Percentiles rank a stretch among this genome's conserved stretches.
phyloP scores from a whole-genome alignment of 2,329 filamentous ascomycete genomes.

The Talaromyces sp. region DNA sequence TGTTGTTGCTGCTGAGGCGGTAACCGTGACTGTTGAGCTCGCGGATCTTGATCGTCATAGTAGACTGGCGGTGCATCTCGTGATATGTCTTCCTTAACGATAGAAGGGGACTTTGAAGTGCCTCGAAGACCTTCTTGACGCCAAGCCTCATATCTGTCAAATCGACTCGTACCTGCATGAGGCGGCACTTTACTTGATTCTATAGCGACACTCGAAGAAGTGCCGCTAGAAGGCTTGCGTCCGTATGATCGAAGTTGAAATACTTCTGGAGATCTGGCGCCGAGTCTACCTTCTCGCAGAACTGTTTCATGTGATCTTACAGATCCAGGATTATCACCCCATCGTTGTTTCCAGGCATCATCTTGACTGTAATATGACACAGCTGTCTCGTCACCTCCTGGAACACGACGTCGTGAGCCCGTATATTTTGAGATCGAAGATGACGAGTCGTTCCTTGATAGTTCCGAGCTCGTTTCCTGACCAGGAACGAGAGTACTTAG shows the following conservation, averaged over 20 bases:
- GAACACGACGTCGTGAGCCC: conserved; percentile 1
- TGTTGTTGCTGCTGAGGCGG: conserved; percentile 9
- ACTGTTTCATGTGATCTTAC: conserved; percentile 1
- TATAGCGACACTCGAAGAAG: neutral
- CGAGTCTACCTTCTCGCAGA: conserved; percentile 10
- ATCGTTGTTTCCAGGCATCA: conserved; percentile 13
- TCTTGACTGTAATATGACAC: conserved; percentile 7
- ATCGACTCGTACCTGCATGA: conserved; percentile 22
- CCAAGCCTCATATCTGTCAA: conserved; percentile 28
- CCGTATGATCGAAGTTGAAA: conserved; percentile 20
- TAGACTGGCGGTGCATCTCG: conserved; percentile 12
- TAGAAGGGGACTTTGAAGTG: conserved; percentile 27
- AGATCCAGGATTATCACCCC: neutral
- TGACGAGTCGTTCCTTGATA: conserved; percentile 8
- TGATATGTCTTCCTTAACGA: conserved; percentile 17
- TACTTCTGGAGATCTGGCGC: conserved; percentile 20
- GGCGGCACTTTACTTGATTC: conserved; percentile 23
- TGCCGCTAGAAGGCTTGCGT: conserved; percentile 19
- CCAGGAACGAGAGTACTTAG: conserved; percentile 34
- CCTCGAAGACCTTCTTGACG: conserved; percentile 25
- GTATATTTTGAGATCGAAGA: conserved; percentile 12
- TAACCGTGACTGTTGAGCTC: conserved; percentile 3
- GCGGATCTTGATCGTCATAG: conserved; percentile 12
- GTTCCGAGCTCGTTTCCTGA: conserved; percentile 17
- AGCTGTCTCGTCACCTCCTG: conserved; percentile 1